These are phyloP conservation scores for Gynostemma pentaphyllum DNA, from an alignment of 306 rosid species.

Conservation along the genomic window DNA sequence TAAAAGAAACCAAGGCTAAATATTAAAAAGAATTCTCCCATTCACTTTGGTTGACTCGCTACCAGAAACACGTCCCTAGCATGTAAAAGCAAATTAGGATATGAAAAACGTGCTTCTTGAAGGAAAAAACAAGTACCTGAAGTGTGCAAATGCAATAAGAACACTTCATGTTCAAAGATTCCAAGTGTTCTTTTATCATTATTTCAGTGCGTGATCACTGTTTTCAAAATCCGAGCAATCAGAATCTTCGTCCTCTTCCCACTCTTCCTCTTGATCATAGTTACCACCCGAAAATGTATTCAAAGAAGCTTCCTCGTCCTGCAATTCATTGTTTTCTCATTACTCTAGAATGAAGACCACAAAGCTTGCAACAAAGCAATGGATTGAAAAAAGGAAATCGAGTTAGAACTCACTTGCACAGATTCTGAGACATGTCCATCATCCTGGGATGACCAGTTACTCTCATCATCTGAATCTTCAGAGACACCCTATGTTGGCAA, in stretches of 20 bases:
- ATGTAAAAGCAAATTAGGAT: neutral
- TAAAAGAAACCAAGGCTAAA: neutral
- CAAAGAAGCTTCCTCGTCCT: constrained; percentile 42
- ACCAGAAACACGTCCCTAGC: neutral
- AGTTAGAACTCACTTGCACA: constrained; percentile 29
- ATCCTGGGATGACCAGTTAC: constrained; percentile 25
- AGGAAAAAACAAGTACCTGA: neutral
- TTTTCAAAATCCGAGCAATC: neutral
- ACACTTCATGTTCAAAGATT: neutral
- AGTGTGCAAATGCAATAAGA: constrained; percentile 3
- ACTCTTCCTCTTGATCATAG: constrained; percentile 14
- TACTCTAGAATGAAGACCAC: neutral
- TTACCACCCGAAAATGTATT: constrained; percentile 9
- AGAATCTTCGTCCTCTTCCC: constrained; percentile 14
- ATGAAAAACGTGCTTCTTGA: neutral
- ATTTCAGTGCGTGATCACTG: neutral
- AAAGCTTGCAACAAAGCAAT: neutral
- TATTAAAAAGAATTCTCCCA: neutral
- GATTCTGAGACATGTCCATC: constrained; percentile 23
- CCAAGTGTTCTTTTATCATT: neutral
- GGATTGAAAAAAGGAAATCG: neutral
- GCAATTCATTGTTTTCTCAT: constrained; percentile 21
- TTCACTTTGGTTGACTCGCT: neutral
- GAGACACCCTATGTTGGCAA: constrained; percentile 41
- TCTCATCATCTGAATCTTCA: constrained; percentile 34